A percentile compares a stretch with the other conserved stretches of the same genome.
phyloP scores from a whole-genome alignment of 768 basidiomycete genomes.

The Baorangia bicolor region DNA sequence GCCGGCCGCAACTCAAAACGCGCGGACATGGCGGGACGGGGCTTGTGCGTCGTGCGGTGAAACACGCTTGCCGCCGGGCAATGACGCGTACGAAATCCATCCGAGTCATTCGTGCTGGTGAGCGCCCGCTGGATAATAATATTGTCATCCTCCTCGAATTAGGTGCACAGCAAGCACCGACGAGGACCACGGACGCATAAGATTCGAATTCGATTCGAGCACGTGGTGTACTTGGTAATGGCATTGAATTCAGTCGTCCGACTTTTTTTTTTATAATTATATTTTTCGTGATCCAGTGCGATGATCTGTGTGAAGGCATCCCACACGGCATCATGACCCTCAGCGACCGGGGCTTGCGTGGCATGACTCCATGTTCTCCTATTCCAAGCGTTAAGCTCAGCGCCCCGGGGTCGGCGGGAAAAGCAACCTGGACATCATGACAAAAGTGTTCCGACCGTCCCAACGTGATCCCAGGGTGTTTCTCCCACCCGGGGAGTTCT shows the following conservation, averaged over 20 bases:
- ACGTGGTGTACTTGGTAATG: not conserved
- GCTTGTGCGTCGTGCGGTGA: not conserved
- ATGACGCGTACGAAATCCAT: no score
- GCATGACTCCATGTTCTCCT: no score
- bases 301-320: not conserved
- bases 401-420: not conserved
- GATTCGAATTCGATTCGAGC: not conserved
- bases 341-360: not conserved
- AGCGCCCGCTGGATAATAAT: no score
- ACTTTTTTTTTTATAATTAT: not conserved
- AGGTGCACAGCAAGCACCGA: not conserved
- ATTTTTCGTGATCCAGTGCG: not conserved
- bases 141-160: not conserved
- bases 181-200: not conserved
- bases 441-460: not conserved
- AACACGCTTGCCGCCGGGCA: no score
- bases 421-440: not conserved
- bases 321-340: not conserved
- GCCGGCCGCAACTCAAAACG: not conserved
- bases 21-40: slow-evolving; percentile 2
- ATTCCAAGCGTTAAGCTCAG: no score
- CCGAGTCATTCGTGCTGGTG: no score
- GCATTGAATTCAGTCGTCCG: not conserved
- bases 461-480: not conserved
- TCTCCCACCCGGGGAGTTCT: not conserved